Percentiles rank a stretch among this genome's conserved stretches.
Evolutionary conservation across 495 filamentous ascomycete species (phyloP).

Genomic region (Durotheca rogersii): DNA sequence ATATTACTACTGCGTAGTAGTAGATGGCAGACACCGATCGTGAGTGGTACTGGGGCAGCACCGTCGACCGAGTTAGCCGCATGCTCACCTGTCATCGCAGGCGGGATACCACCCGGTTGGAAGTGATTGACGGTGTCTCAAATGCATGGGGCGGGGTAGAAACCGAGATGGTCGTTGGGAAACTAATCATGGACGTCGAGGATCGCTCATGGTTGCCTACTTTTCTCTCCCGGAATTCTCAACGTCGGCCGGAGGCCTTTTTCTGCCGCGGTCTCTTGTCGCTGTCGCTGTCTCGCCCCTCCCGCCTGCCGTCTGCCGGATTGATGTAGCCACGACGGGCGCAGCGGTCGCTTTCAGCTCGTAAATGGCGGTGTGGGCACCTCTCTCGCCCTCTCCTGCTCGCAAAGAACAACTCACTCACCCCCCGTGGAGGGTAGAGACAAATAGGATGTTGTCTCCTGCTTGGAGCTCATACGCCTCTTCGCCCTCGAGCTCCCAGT

Average conservation of each 20-base stretch:
- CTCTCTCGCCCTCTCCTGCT: too few species aligned
- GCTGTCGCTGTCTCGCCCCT: slow-evolving; percentile 1
- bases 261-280: not conserved
- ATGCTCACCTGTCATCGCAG: slow-evolving; percentile 14
- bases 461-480: slow-evolving; percentile 79
- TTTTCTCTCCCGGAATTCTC: too few species aligned
- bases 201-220: slow-evolving; percentile 3
- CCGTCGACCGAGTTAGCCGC: slow-evolving; percentile 27
- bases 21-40: too few species aligned
- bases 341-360: slow-evolving; percentile 7
- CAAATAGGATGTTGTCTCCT: slow-evolving; percentile 89
- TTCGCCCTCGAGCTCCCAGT: slow-evolving; percentile 98
- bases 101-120: slow-evolving; percentile 22
- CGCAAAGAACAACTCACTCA: slow-evolving; percentile 42
- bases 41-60: slow-evolving; percentile 19
- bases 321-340: slow-evolving; percentile 24
- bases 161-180: slow-evolving; percentile 14
- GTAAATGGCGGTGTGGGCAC: slow-evolving; percentile 25
- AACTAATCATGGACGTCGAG: slow-evolving; percentile 17
- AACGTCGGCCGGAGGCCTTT: too few species aligned
- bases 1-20: slow-evolving; percentile 10
- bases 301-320: not conserved
- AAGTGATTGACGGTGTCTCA: slow-evolving; percentile 25
- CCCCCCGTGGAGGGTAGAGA: slow-evolving; percentile 96
- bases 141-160: slow-evolving; percentile 25